Evolutionary conservation across 116 monocot genomes (phyloP).

Genomic region (Zostera marina): DNA sequence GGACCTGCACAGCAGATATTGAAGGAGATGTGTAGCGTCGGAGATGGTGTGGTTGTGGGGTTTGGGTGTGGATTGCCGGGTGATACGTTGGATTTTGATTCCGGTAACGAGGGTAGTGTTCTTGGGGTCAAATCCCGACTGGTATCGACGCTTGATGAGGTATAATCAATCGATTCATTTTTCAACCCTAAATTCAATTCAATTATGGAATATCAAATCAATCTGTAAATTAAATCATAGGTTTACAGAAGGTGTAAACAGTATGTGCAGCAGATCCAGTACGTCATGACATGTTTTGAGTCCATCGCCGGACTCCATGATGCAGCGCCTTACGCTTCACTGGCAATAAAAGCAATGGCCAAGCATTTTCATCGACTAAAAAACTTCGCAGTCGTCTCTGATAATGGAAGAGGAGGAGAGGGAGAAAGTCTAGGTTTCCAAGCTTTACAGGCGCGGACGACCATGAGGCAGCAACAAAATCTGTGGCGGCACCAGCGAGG

Average conservation of each 20-base stretch:
- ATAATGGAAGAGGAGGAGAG: too few relatives aligned
- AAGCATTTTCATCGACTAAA: slow-evolving; percentile 66
- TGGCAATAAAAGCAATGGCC: slow-evolving; percentile 42
- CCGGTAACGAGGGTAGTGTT: neutral
- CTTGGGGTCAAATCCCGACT: slow-evolving; percentile 44
- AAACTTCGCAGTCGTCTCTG: slow-evolving; percentile 9
- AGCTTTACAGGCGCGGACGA: slow-evolving; percentile 1
- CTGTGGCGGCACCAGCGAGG: slow-evolving; percentile 83
- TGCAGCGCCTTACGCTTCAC: slow-evolving; percentile 50
- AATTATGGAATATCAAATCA: too few relatives aligned
- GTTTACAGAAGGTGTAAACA: slow-evolving; percentile 50
- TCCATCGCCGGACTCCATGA: slow-evolving; percentile 51
- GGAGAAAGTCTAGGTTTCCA: too few relatives aligned
- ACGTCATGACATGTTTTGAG: slow-evolving; percentile 53
- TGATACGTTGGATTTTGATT: slow-evolving; percentile 1
- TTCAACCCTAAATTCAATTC: too few relatives aligned
- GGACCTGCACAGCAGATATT: slow-evolving; percentile 47
- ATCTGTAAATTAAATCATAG: too few relatives aligned
- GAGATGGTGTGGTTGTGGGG: slow-evolving; percentile 7
- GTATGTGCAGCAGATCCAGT: slow-evolving; percentile 61
- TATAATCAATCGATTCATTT: neutral
- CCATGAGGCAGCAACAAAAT: slow-evolving; percentile 23
- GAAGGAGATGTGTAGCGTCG: slow-evolving; percentile 44
- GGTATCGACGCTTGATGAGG: slow-evolving; percentile 82
- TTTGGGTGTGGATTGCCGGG: neutral